Conservation (phyloP, 208 protist species). For the Naegleria gruberi region DNA sequence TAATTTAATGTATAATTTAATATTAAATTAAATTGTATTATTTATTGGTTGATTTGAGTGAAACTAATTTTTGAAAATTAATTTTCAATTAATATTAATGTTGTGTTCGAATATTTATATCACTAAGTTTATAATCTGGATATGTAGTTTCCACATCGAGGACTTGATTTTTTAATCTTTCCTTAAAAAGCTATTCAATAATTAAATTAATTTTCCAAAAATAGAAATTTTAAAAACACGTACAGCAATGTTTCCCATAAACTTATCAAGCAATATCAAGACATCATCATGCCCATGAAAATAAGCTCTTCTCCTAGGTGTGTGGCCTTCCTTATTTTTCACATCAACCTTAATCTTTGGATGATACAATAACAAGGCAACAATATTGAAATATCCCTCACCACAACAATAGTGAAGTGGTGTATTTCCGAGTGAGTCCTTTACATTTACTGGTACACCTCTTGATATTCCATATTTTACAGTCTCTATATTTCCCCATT, state of each 20-base stretch:
- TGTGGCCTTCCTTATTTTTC: background rate
- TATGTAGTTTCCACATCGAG: background rate
- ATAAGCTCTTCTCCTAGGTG: background rate
- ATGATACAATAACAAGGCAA: background rate
- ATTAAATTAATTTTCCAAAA: too few species aligned
- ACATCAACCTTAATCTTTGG: background rate
- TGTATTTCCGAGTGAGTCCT: background rate
- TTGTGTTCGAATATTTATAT: background rate
- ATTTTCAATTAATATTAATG: too few species aligned
- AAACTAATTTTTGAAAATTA: too few species aligned
- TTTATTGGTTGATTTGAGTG: too few species aligned
- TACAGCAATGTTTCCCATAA: background rate
- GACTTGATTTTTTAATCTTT: background rate
- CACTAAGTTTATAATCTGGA: background rate
- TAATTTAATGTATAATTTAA: too few species aligned
- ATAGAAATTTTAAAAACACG: too few species aligned
- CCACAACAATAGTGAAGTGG: background rate
- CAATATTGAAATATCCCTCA: background rate
- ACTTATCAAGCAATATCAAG: background rate
- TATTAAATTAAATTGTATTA: too few species aligned
- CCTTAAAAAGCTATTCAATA: background rate
- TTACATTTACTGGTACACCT: background rate
- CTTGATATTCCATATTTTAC: background rate
- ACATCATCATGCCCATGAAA: background rate
- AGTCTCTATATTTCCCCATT: background rate